Evolutionary conservation across 202 grass and related monocot species (phyloP).

Genomic region (Musa balbisiana): DNA sequence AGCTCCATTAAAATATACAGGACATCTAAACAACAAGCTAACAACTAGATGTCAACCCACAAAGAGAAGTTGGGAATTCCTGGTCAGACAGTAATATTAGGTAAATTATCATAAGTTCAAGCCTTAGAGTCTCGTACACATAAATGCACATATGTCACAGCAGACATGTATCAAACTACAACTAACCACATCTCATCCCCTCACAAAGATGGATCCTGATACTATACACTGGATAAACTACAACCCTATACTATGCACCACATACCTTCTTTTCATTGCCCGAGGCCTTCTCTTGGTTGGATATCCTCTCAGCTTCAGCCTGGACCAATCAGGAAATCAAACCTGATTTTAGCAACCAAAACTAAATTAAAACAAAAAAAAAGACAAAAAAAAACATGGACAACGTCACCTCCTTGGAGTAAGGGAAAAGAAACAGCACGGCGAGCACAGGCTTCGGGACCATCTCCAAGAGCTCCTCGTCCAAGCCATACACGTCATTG

Average conservation of each 20-base stretch:
- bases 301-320: constrained; percentile 13
- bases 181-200: background rate
- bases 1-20: too few species aligned
- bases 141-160: background rate
- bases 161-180: background rate
- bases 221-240: background rate
- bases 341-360: background rate
- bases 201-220: background rate
- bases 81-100: too few species aligned
- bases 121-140: too few species aligned
- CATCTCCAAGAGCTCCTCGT: constrained; percentile 71
- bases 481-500: constrained; percentile 80
- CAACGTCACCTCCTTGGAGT: constrained; percentile 36
- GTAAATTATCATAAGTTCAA: too few species aligned
- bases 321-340: background rate
- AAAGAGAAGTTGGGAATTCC: too few species aligned
- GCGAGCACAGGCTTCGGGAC: constrained; percentile 72
- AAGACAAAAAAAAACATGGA: background rate
- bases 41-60: too few species aligned
- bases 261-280: constrained; percentile 6
- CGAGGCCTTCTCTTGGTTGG: background rate
- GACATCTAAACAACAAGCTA: too few species aligned
- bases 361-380: background rate
- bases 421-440: constrained; percentile 69
- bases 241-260: too few species aligned